Base-by-base conservation (phyloP, 129 eudicot species). In the Artemisia annua region DNA sequence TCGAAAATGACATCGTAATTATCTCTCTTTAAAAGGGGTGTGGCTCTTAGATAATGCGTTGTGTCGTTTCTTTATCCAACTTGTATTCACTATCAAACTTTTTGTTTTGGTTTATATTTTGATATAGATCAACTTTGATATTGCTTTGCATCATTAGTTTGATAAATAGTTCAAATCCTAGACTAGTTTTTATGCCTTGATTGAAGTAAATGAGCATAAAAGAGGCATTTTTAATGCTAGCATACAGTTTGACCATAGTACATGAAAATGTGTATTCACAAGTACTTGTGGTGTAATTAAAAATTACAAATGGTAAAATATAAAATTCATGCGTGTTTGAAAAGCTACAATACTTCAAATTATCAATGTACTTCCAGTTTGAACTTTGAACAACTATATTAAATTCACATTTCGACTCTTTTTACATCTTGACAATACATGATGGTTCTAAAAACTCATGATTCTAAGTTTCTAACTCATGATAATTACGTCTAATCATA, bases 161-260 rank as follows among this genome's bases (percentile, higher is more conserved):
- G 60, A 54, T 17, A 54, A 54, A 54, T 53, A 53, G 16, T 53
- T n/a, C 58, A 16, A 16, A 53, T 18, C 43, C 8, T 35, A 35
- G 8, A 4, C 35, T 30, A 30, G 35, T 30, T 30, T 30, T 30
- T 30, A 6, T 16, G 46, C 19, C 44, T 26, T 14, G 57, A 67
- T 50, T 67, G 48, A 26, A 22, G 48, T 49, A 50, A 67, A 22
- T n/a, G 61, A 54, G 48, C 22, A 32, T 7, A 13, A n/a, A 68
- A 68, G 24, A 17, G 18, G 48, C 24, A 24, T 68, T 68, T 68
- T n/a, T 30, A 50, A 58, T 14, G 61, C 72, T 67, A 43, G 50
- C 28, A 35, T 35, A 35, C 8, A 49, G 22, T 67, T 50, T 67
- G 15, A 48, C 59, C 72, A 49, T 20, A 67, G 59, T 4, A n/a